Conservation (phyloP, 2,329 filamentous ascomycete genomes). For the Alternaria alternata region DNA sequence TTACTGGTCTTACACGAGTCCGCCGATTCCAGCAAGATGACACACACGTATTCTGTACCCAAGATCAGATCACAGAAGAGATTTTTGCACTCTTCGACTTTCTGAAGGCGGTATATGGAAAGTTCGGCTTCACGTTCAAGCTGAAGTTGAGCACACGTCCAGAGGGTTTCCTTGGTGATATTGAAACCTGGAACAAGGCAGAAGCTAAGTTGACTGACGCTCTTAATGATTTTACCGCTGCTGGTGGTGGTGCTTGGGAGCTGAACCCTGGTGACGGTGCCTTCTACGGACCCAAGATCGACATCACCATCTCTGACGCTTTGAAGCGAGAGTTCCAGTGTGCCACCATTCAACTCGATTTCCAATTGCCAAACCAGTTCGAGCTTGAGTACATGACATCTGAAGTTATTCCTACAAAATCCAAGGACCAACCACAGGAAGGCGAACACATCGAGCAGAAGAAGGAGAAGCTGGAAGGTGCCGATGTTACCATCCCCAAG, state of each 20-base stretch:
- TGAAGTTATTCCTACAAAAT: constrained; percentile 60
- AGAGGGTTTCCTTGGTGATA: constrained; percentile 87
- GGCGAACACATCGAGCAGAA: constrained; percentile 32
- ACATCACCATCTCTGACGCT: constrained; percentile 92
- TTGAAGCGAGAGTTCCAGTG: constrained; percentile 86
- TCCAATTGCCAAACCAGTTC: constrained; percentile 85
- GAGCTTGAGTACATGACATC: constrained; percentile 85
- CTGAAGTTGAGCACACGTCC: constrained; percentile 90
- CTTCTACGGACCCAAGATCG: constrained; percentile 98
- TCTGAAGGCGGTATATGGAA: constrained; percentile 77
- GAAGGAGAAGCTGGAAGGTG: constrained; percentile 29
- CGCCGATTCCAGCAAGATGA: constrained; percentile 96
- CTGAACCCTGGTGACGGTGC: constrained; percentile 94
- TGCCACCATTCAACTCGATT: constrained; percentile 93
- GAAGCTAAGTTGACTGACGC: constrained; percentile 82
- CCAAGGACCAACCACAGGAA: constrained; percentile 40
- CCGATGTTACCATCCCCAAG: constrained; percentile 29
- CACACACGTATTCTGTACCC: constrained; percentile 91
- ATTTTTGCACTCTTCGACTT: constrained; percentile 90
- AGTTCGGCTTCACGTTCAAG: constrained; percentile 90
- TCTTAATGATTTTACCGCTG: constrained; percentile 73
- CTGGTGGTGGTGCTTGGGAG: constrained; percentile 77
- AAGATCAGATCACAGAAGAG: constrained; percentile 78
- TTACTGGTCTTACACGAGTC: constrained; percentile 90
- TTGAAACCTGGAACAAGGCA: constrained; percentile 88